A percentile compares a stretch with the other conserved stretches of the same genome.
Conservation (phyloP, 1,284 basidiomycete species). For the Ustanciosporium gigantosporum region DNA sequence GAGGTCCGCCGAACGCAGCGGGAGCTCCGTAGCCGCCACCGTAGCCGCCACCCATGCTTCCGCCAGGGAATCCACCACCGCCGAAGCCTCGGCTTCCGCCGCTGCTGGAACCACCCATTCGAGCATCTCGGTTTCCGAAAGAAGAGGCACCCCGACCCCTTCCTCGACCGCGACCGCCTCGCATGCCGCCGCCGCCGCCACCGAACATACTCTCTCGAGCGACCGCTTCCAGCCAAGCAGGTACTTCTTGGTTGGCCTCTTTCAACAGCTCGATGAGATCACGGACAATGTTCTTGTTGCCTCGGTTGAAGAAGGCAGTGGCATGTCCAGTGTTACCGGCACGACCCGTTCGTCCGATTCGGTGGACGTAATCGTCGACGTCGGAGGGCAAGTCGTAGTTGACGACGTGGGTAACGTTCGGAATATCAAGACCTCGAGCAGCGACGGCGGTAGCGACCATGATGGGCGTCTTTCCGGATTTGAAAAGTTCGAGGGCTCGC, state of each 20-base stretch:
- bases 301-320: slow-evolving; percentile 66
- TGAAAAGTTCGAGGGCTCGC: slow-evolving; percentile 91
- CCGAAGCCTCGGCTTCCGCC: slow-evolving; percentile 44
- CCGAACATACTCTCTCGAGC: slow-evolving; percentile 80
- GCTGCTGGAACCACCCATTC: slow-evolving; percentile 51
- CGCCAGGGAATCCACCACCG: slow-evolving; percentile 32
- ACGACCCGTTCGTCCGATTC: slow-evolving; percentile 90
- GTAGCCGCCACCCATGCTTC: slow-evolving; percentile 36
- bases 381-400: slow-evolving; percentile 98
- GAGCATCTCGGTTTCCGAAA: slow-evolving; percentile 58
- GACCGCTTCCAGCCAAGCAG: slow-evolving; percentile 86
- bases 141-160: slow-evolving; percentile 65
- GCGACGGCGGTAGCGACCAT: slow-evolving; percentile 98
- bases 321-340: slow-evolving; percentile 96
- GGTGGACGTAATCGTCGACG: slow-evolving; percentile 73
- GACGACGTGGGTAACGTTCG: slow-evolving; percentile 97
- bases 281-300: slow-evolving; percentile 74
- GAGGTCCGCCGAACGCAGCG: slow-evolving; percentile 33
- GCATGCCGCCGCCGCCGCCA: slow-evolving; percentile 65
- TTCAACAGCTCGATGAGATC: slow-evolving; percentile 90
- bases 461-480: slow-evolving; percentile 89
- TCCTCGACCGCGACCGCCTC: slow-evolving; percentile 68
- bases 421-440: slow-evolving; percentile 98
- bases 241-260: slow-evolving; percentile 96
- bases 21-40: slow-evolving; percentile 24